phyloP scores from a whole-genome alignment of 106 monocot genomes.

The Allium fistulosum region DNA sequence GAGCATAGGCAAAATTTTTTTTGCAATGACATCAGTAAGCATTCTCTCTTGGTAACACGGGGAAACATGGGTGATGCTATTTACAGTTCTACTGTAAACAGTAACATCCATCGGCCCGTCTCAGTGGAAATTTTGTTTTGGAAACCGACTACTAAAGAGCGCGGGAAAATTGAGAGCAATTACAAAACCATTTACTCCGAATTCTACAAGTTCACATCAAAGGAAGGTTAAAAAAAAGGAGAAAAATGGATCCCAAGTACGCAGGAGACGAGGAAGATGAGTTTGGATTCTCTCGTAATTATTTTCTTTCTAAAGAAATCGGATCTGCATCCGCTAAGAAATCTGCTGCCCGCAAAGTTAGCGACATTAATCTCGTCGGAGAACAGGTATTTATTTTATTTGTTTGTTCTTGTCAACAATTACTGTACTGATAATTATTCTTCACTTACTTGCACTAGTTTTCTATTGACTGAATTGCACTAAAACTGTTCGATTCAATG shows the following conservation, averaged over 20 bases:
- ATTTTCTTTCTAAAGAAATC: conserved; percentile 75
- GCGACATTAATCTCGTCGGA: conserved; percentile 62
- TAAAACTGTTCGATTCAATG: conserved; percentile 1
- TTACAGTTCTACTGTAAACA: too few relatives aligned
- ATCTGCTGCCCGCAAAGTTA: conserved; percentile 47
- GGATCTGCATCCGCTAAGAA: conserved; percentile 39
- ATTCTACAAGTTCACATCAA: background rate
- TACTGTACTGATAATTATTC: too few relatives aligned
- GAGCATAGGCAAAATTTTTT: too few relatives aligned
- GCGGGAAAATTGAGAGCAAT: too few relatives aligned
- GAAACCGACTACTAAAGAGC: too few relatives aligned
- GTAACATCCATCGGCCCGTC: too few relatives aligned
- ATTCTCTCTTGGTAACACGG: too few relatives aligned
- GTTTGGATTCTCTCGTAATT: conserved; percentile 76
- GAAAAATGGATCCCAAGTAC: conserved; percentile 10
- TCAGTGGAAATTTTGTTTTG: too few relatives aligned
- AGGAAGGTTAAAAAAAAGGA: background rate
- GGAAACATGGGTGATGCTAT: too few relatives aligned
- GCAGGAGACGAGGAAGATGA: conserved; percentile 50
- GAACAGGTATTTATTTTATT: conserved; percentile 44
- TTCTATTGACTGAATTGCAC: background rate
- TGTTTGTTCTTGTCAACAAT: background rate
- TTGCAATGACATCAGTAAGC: too few relatives aligned
- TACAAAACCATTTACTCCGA: too few relatives aligned
- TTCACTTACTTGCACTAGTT: background rate